These are phyloP conservation scores for Diutina siamensis DNA, from an alignment of 1,139 yeast species.

Conservation along the genomic window DNA sequence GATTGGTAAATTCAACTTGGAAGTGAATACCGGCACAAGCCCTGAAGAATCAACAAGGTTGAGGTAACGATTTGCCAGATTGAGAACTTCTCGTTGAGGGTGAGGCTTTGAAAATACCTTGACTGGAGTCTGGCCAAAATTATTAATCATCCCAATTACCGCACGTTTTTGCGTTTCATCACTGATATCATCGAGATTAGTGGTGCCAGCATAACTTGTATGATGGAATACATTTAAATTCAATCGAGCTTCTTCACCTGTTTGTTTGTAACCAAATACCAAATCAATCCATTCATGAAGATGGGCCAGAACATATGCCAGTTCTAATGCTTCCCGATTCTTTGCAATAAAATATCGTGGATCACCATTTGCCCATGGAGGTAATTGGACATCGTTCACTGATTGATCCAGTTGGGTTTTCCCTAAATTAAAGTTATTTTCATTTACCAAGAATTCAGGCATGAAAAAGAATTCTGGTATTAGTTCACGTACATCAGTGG, in stretches of 20 bases:
- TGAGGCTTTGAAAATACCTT: conserved; percentile 60
- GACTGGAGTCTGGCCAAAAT: conserved; percentile 82
- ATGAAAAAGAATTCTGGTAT: conserved; percentile 76
- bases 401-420: conserved; percentile 46
- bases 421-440: conserved; percentile 60
- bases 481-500: conserved; percentile 78
- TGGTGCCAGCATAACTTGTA: conserved; percentile 73
- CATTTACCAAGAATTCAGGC: conserved; percentile 62
- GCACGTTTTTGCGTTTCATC: conserved; percentile 69
- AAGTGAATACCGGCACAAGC: conserved; percentile 16
- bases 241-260: conserved; percentile 54
- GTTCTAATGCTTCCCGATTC: conserved; percentile 73
- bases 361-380: conserved; percentile 75
- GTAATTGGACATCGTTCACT: conserved; percentile 53
- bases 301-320: conserved; percentile 64
- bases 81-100: conserved; percentile 33
- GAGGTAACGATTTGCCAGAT: conserved; percentile 24
- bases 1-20: conserved; percentile 24
- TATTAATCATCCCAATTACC: conserved; percentile 71
- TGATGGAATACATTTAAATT: conserved; percentile 70
- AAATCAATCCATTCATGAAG: conserved; percentile 77
- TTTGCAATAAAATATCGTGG: conserved; percentile 60
- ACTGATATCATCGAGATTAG: conserved; percentile 57
- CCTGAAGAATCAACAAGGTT: conserved; percentile 14
- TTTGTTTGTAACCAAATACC: conserved; percentile 69